Evolutionary conservation across 768 basidiomycete genomes (phyloP).

Genomic region (Gyrodon lividus): DNA sequence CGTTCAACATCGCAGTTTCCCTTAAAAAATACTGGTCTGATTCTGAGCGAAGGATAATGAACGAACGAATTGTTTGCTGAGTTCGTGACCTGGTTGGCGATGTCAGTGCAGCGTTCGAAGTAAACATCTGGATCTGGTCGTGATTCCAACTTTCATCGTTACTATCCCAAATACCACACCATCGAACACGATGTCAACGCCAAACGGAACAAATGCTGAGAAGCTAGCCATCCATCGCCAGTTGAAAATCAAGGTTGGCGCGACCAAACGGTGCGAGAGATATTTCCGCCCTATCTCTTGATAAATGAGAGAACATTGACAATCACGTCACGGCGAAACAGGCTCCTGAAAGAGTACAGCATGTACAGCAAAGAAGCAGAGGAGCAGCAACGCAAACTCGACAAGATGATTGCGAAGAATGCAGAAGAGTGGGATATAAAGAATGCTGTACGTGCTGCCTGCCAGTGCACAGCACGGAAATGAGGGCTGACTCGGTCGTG

Average conservation of each 20-base stretch:
- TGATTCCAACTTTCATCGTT: neutral
- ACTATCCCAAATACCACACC: slow-evolving; percentile 10
- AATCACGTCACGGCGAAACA: slow-evolving; percentile 29
- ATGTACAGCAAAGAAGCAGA: slow-evolving; percentile 67
- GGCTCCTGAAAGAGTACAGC: slow-evolving; percentile 65
- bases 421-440: slow-evolving; percentile 77
- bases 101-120: neutral
- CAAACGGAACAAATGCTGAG: slow-evolving; percentile 16
- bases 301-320: slow-evolving; percentile 2
- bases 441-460: slow-evolving; percentile 56
- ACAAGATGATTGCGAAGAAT: slow-evolving; percentile 56
- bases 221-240: slow-evolving; percentile 50
- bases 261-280: slow-evolving; percentile 55
- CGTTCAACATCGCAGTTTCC: slow-evolving; percentile 18
- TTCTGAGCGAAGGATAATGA: neutral
- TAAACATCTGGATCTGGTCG: neutral
- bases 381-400: slow-evolving; percentile 55
- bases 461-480: slow-evolving; percentile 27
- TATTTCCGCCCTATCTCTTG: slow-evolving; percentile 16
- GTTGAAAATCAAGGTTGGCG: slow-evolving; percentile 75
- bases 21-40: neutral
- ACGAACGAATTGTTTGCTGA: slow-evolving; percentile 10
- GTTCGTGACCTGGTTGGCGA: slow-evolving; percentile 1
- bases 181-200: slow-evolving; percentile 14
- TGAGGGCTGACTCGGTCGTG: slow-evolving; percentile 15